Base-by-base conservation (phyloP, 768 basidiomycete genomes). In the Kwoniella europaea region DNA sequence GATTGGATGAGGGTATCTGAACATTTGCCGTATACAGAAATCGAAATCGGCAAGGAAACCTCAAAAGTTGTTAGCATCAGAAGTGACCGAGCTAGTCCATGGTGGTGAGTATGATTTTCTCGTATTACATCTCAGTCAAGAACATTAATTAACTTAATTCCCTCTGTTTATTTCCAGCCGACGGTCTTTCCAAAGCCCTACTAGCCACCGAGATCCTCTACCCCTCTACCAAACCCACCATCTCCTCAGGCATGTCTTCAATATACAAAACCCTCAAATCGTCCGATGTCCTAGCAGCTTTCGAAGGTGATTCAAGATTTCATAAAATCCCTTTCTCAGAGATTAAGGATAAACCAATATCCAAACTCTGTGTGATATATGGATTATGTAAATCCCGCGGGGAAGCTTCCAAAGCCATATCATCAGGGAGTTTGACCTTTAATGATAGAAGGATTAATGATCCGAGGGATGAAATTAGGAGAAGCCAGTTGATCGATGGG, bases 391-490 rank as follows among this genome's bases (percentile, higher is more conserved):
- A 88, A 18, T 93, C 92, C 0, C 88, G 87, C 66, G 87, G 92
- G 92, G 90, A 89, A 56, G 90, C 91, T 0, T 86, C 87, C 52
- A 86, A 87, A 43, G 86, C 93, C 18, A 86, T 91, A 35, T 80
- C 86, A 57, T 86, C 88, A 1, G 88, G 89, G 27, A 92, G 92
- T 10, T 83, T 94, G 15, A 91, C 91, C 79, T 75, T 92, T 46
- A 94, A 96, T 81, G 89, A 90, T 63, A 66, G 76, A 4, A 86
- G 87, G 7, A 85, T 92, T 35, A 62, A n/a, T n/a, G 89, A 90
- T 71, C 71, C 85, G 20, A 84, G 85, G 42, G 84, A 85, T 61
- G 86, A 80, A 41, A 76, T 91, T 16, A 73, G 81, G 9, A 74
- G 72, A 44, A 72, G 78, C 0, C 85, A 88, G 74, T 86, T 94